Evolutionary conservation across 2,329 filamentous ascomycete genomes (phyloP), one percentile per base, ranked within the genome.

Genomic region (Penicillium sp.): DNA sequence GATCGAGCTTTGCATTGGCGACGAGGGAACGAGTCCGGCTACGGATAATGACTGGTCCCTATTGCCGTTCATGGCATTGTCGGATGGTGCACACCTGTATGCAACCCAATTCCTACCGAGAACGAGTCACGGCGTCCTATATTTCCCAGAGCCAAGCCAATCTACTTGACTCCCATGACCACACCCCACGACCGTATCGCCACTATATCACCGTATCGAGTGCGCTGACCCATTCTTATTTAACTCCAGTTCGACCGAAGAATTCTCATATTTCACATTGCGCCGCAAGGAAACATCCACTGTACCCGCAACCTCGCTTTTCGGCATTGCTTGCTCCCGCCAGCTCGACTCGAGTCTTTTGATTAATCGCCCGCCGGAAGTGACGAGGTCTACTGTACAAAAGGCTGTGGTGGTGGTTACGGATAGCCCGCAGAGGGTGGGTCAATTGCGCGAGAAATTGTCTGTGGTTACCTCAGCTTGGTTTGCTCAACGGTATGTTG

Each of bases 191-290:
- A 53, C n/a, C n/a, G n/a, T 40, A 49, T 47, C 24, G 47, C 33
- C 55, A 51, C 40, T 22, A 13, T 12, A 33, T 24, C 40, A 6
- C 37, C 5, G 40, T 13, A 22, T 22, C n/a, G 19, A 59, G 40
- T 57, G n/a, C 22, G 33, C 63, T 56, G 26, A 59, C 53, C 51
- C 47, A 49, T 63, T 68, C 45, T 28, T 47, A 35, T 44, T 30
- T 45, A 47, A 17, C 17, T 49, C 37, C 72, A 95, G 91, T 59
- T 89, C 91, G 24, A 90, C 90, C 61, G 95, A 99, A 80, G 95
- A 98, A 80, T 99, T 98, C 82, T 97, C 93, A 56, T 99, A 99
- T 81, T 99, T 99, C 77, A 98, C 94, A 9, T 88, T 99, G 56
- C 85, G 92, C 61, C 87, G 88, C 58, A 80, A 80, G 64, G 75